Evolutionary conservation across 306 rosid genomes (phyloP).

Genomic region (Cucumis cinereus): DNA sequence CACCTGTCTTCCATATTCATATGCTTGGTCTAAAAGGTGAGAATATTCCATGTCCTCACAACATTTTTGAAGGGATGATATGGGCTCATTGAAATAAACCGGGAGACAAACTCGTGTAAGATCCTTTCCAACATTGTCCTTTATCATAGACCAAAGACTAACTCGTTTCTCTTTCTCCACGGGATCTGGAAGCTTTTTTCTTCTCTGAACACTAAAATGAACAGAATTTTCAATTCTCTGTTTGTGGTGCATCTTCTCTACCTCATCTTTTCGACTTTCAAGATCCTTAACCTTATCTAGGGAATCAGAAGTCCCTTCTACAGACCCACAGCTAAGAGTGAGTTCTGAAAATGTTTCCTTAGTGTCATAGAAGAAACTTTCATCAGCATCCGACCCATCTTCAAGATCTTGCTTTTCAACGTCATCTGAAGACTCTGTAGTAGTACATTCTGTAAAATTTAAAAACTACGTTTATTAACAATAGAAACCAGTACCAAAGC

Average conservation of each 20-base stretch:
- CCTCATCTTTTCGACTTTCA: constrained; percentile 23
- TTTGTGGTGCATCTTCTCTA: constrained; percentile 26
- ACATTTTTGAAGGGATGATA: constrained; percentile 94
- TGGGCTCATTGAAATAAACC: constrained; percentile 95
- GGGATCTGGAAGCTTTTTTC: constrained; percentile 81
- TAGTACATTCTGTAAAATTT: constrained; percentile 61
- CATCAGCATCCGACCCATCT: constrained; percentile 88
- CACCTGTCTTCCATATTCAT: constrained; percentile 74
- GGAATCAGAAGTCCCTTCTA: constrained; percentile 20
- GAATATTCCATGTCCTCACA: constrained; percentile 95
- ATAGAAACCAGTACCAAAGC: constrained; percentile 3
- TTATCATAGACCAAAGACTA: constrained; percentile 95
- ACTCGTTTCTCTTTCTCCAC: constrained; percentile 93
- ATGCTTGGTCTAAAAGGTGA: constrained; percentile 77
- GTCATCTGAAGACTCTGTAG: constrained; percentile 88
- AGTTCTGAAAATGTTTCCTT: constrained; percentile 58
- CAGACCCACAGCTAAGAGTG: constrained; percentile 30
- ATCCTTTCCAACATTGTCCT: constrained; percentile 98
- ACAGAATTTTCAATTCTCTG: constrained; percentile 19
- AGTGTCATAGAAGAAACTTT: constrained; percentile 54
- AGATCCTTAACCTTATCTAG: constrained; percentile 19
- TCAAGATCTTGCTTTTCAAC: constrained; percentile 81
- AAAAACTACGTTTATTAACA: neutral
- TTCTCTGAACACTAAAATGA: constrained; percentile 43
- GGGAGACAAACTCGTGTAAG: constrained; percentile 94